Base-by-base conservation (phyloP, 805 yeast species). In the Metschnikowia vanudenii region DNA sequence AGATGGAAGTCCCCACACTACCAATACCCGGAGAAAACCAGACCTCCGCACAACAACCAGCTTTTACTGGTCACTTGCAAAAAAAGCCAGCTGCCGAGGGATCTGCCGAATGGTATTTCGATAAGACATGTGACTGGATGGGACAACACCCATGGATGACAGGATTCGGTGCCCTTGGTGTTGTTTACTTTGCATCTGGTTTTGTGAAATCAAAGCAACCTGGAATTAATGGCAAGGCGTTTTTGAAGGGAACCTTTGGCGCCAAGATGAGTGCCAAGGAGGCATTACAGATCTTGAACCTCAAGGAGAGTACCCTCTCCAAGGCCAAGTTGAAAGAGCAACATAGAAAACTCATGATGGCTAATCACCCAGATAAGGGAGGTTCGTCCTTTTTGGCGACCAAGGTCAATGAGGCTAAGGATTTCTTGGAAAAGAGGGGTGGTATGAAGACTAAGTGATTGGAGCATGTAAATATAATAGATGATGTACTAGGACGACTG, bases 301-400 rank as follows among this genome's bases (percentile, higher is more conserved):
- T 90, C 57, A 82, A 79, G 53, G 94, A 86, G 63, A 72, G 80
- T 31, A 81, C 77, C 18, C 67, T 82, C 59, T 74, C 79, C 35
- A 81, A 79, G 65, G 77, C 82, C 49, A 82, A 76, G 58, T 73
- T 90, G 59, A 85, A 85, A 61, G 89, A 84, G 51, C 83, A 82
- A 49, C 96, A 91, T 63, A 80, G 96, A 68, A 75, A 74, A 57
- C 84, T 90, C 59, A 87, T 91, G 94, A 68, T 88, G 67, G 79
- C 85, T 41, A 91, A 91, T 64, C 97, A 91, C 62, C 97, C 97
- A 10, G 97, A 91, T 71, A 86, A 83, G 62, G 97, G 97, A 29
- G 97, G 97, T 2, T 85, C 95, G 10, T 87, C 95, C 22, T 89
- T 79, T 59, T 64, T 91, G 65, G 96, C 97, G 39, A 83, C 91